Evolutionary conservation across 2,329 filamentous ascomycete species (phyloP).

Genomic region (Alternaria sp.): DNA sequence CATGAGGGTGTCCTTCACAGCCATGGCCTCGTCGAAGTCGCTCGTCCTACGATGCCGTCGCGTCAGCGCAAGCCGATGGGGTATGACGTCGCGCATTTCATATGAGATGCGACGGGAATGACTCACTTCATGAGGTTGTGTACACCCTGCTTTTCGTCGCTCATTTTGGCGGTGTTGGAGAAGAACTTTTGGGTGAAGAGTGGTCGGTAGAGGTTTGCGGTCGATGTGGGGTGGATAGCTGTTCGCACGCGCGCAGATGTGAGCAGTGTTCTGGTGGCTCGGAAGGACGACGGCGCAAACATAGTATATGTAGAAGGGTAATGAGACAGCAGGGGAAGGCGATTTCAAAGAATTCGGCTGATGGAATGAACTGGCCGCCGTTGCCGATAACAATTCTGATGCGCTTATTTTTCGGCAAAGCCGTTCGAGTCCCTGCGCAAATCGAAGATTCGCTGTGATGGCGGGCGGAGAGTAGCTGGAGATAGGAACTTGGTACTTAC

Average conservation of each 20-base stretch:
- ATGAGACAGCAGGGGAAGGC: conserved; percentile 24
- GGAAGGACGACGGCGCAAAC: conserved; percentile 46
- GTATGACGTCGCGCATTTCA: conserved; percentile 19
- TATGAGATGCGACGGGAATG: conserved; percentile 4
- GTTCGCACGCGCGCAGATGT: conserved; percentile 48
- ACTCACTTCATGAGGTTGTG: conserved; percentile 58
- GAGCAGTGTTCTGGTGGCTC: conserved; percentile 51
- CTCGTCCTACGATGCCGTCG: conserved; percentile 56
- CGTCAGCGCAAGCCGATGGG: conserved; percentile 12
- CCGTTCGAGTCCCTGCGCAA: conserved; percentile 33
- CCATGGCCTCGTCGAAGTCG: conserved; percentile 64
- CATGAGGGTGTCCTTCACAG: conserved; percentile 64
- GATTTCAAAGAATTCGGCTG: conserved; percentile 45
- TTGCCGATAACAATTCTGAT: conserved; percentile 39
- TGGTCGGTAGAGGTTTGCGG: conserved; percentile 41
- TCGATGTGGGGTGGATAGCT: conserved; percentile 37
- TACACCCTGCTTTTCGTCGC: conserved; percentile 52
- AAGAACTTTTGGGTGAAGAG: conserved; percentile 47
- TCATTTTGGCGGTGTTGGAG: conserved; percentile 52
- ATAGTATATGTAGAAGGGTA: conserved; percentile 45
- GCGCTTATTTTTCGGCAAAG: conserved; percentile 42
- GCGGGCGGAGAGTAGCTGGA: conserved; percentile 3
- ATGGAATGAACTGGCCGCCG: conserved; percentile 44
- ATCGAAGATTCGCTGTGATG: conserved; percentile 11
- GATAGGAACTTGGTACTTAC: conserved; percentile 32